Evolutionary conservation across 352 stramenopile species (phyloP).

Genomic region (Pythium periplocum): DNA sequence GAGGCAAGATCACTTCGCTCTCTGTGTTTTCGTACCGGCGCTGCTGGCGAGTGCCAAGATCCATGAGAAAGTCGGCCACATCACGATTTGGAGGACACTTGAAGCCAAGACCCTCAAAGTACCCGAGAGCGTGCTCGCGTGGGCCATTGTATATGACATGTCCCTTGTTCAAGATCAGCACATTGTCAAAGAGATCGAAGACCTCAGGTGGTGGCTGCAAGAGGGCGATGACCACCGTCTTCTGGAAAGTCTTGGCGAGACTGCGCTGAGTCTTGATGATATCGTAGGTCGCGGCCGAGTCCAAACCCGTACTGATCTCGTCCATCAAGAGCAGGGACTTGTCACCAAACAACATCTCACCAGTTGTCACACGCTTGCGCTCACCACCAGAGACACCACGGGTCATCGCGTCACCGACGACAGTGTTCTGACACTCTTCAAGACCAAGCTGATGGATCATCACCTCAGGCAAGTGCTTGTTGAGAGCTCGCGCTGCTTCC

Average conservation of each 20-base stretch:
- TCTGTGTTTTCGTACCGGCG: slow-evolving; percentile 12
- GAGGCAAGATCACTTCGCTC: neutral
- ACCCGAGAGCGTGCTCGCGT: slow-evolving; percentile 41
- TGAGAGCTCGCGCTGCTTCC: slow-evolving; percentile 4
- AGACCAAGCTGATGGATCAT: slow-evolving; percentile 25
- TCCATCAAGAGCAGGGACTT: slow-evolving; percentile 39
- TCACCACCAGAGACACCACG: slow-evolving; percentile 61
- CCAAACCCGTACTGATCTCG: slow-evolving; percentile 54
- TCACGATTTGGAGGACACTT: slow-evolving; percentile 22
- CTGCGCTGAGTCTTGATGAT: slow-evolving; percentile 54
- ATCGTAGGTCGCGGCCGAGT: slow-evolving; percentile 40
- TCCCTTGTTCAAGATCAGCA: slow-evolving; percentile 80
- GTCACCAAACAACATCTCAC: slow-evolving; percentile 77
- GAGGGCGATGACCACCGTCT: slow-evolving; percentile 40
- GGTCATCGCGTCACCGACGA: slow-evolving; percentile 25
- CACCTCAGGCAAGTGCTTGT: slow-evolving; percentile 22
- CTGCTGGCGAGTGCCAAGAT: slow-evolving; percentile 19
- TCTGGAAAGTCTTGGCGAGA: slow-evolving; percentile 13
- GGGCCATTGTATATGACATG: slow-evolving; percentile 79
- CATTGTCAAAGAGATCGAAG: slow-evolving; percentile 87
- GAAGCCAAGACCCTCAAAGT: slow-evolving; percentile 67
- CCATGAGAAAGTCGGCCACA: slow-evolving; percentile 24
- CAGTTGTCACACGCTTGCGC: slow-evolving; percentile 61
- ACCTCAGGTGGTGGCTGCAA: slow-evolving; percentile 85
- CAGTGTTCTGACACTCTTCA: slow-evolving; percentile 14